Evolutionary conservation across 345 rosid species (phyloP).

Genomic region (Melaleuca alternifolia): DNA sequence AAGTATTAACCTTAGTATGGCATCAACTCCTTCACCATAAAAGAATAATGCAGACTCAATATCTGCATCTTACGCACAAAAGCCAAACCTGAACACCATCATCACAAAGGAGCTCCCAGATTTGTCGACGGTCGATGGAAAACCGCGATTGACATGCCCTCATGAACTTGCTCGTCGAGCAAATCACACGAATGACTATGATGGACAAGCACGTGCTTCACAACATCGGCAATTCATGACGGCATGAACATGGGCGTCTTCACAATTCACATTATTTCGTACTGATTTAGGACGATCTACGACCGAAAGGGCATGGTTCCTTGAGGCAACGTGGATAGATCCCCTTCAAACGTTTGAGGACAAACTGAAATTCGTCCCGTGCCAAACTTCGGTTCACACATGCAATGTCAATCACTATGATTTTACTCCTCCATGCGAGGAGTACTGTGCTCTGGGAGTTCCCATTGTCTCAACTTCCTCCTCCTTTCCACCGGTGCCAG

Average conservation of each 20-base stretch:
- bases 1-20: neutral
- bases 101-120: neutral
- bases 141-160: rapidly evolving
- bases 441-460: neutral
- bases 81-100: neutral
- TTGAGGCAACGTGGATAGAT: neutral
- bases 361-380: neutral
- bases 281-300: neutral
- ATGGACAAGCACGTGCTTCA: neutral
- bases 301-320: neutral
- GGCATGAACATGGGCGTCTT: neutral
- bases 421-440: neutral
- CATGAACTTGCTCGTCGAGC: neutral
- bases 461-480: neutral
- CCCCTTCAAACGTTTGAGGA: neutral
- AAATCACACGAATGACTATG: neutral
- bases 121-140: neutral
- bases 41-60: neutral
- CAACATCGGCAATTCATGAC: neutral
- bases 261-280: neutral
- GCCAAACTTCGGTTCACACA: neutral
- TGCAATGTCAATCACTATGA: neutral
- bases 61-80: neutral
- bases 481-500: neutral
- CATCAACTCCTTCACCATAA: neutral